Base-by-base conservation (phyloP, 23 red algal species). In the Gracilaria domingensis region DNA sequence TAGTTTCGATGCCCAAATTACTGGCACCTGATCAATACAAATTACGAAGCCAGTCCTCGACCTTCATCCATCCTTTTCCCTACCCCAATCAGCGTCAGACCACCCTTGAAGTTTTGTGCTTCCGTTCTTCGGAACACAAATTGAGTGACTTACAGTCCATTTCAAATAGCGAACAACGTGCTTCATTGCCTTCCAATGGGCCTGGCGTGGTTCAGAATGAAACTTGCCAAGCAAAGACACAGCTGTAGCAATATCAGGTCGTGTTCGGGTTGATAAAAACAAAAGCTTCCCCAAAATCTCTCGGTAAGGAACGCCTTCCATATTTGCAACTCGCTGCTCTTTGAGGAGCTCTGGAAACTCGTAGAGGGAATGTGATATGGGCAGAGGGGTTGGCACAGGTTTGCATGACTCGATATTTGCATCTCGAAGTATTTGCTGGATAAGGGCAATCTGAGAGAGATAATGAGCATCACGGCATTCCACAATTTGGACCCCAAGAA, bases 1-100 rank as follows among this genome's bases (percentile, higher is more conserved):
- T 1, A 58, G 50, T 45, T 88, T 88, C 16, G 85, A 88, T 6
- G 16, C 28, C 85, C 85, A 88, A 25, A 88, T 64, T 14, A 77
- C 66, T 54, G 75, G 62, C 11, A 23, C 13, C 14, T 38, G 61
- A 74, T 16, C 0, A 8, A 72, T 32, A 23, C 20, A 18, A 24
- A 71, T 56, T 0, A 74, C 0, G 7, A 53, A 23, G 28, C 60
- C 62, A 56, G 20, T 70, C 38, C 82, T 25, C 0, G 61, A 86
- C 45, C 65, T 30, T 0, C 82, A 17, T 18, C 39, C 0, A 32
- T 86, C 37, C 4, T 71, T 70, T 35, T 74, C 44, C 33, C 61
- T 35, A 73, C 21, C 82, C 60, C 83, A 87, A 38, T 75, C 66
- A 20, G 66, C 12, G 13, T 87, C 83, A 0, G 37, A 75, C 42